Percentiles rank a stretch among this genome's conserved stretches.
phyloP scores from a whole-genome alignment of 2,329 filamentous ascomycete genomes.

The Ambrosiella cleistominuta region DNA sequence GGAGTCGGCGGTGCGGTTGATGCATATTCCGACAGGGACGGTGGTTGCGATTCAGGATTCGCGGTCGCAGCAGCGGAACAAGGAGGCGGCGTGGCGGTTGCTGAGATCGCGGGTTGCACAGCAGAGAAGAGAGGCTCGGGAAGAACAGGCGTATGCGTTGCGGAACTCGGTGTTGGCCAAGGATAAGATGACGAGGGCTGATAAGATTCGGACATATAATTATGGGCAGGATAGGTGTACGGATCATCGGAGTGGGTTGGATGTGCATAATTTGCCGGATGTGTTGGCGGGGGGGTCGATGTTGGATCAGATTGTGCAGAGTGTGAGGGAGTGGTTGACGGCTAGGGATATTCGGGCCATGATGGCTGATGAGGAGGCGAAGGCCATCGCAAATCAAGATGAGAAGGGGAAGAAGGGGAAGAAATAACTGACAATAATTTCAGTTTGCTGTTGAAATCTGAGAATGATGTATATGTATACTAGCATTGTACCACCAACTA shows the following conservation, averaged over 20 bases:
- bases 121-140: slow-evolving; percentile 59
- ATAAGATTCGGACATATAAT: slow-evolving; percentile 92
- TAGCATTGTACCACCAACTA: too few relatives aligned
- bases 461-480: too few relatives aligned
- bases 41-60: slow-evolving; percentile 86
- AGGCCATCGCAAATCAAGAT: slow-evolving; percentile 14
- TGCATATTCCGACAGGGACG: slow-evolving; percentile 72
- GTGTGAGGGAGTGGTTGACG: slow-evolving; percentile 58
- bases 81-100: slow-evolving; percentile 71
- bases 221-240: slow-evolving; percentile 60
- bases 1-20: slow-evolving; percentile 84
- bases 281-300: slow-evolving; percentile 59
- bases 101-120: slow-evolving; percentile 70
- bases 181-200: slow-evolving; percentile 70
- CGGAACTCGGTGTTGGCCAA: slow-evolving; percentile 62
- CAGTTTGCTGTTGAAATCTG: too few relatives aligned
- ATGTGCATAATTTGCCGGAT: slow-evolving; percentile 62
- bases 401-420: slow-evolving; percentile 9
- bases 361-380: slow-evolving; percentile 41
- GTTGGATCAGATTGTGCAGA: slow-evolving; percentile 60
- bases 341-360: slow-evolving; percentile 58
- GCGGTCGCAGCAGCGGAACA: slow-evolving; percentile 76
- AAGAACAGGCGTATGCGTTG: slow-evolving; percentile 59
- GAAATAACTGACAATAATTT: not conserved
- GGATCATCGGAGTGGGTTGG: slow-evolving; percentile 67